Conservation (phyloP, 1,284 basidiomycete genomes). For the Microbotryum saponariae region DNA sequence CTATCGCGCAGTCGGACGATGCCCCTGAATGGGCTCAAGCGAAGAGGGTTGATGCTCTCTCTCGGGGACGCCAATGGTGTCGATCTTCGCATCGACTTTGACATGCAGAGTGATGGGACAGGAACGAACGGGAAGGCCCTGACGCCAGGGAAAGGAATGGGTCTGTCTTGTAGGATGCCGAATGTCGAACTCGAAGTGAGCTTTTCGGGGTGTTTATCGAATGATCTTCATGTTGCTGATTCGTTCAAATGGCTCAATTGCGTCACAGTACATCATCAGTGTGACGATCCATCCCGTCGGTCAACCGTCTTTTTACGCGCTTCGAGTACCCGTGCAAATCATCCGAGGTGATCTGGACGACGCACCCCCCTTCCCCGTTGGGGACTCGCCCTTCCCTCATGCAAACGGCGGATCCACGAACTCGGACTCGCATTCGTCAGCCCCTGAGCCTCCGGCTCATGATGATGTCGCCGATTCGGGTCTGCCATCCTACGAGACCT, state of each 20-base stretch:
- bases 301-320: slow-evolving; percentile 2
- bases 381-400: too few relatives aligned
- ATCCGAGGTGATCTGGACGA: neutral
- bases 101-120: neutral
- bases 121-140: neutral
- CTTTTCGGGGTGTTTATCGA: neutral
- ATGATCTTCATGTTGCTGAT: neutral
- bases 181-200: slow-evolving; percentile 1
- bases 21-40: neutral
- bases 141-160: neutral
- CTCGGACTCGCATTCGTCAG: too few relatives aligned
- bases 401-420: too few relatives aligned
- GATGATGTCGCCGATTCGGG: too few relatives aligned
- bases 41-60: neutral
- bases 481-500: too few relatives aligned
- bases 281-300: neutral
- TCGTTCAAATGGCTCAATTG: neutral
- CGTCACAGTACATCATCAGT: neutral
- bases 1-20: neutral
- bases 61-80: neutral
- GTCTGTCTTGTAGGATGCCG: neutral
- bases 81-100: slow-evolving; percentile 6
- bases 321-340: slow-evolving; percentile 2
- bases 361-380: too few relatives aligned
- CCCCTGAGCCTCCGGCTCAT: too few relatives aligned